Evolutionary conservation across 2,329 filamentous ascomycete genomes (phyloP).

Genomic region (Aspergillus phoenicis): DNA sequence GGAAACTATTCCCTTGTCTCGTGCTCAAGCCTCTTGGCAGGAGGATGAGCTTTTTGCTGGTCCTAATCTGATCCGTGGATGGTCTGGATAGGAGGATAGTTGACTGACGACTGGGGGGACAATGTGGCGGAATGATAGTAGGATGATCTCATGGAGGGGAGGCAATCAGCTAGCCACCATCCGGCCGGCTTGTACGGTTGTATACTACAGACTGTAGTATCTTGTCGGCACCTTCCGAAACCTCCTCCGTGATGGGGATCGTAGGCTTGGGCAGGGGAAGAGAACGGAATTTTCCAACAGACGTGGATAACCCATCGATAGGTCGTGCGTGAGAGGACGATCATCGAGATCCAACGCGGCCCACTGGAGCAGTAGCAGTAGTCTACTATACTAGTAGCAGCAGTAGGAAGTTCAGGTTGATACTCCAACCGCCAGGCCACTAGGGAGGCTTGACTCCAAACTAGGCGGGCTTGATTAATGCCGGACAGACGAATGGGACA

Average conservation of each 20-base stretch:
- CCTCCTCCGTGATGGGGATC: not conserved
- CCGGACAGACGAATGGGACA: not conserved
- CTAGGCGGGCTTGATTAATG: not conserved
- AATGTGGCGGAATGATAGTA: not conserved
- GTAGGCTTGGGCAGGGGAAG: no score
- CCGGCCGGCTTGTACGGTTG: not conserved
- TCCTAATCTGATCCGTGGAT: not conserved
- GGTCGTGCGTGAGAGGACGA: not conserved
- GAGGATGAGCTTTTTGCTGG: not conserved
- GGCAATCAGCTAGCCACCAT: not conserved
- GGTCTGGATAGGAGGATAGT: not conserved
- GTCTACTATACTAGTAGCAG: not conserved
- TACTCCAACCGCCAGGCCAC: not conserved
- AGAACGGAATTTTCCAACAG: no score
- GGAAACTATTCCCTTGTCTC: not conserved
- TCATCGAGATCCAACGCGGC: slow-evolving; percentile 7
- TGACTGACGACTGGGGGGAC: not conserved
- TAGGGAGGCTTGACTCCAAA: slow-evolving; percentile 1
- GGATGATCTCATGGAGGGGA: no score
- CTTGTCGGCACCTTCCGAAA: not conserved
- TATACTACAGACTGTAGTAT: not conserved
- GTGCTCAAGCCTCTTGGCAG: not conserved
- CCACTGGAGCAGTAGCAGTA: slow-evolving; percentile 4
- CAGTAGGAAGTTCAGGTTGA: not conserved
- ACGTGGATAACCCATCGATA: no score